These are phyloP conservation scores for Berkeleyomyces rouxiae DNA, from an alignment of 2,329 filamentous ascomycete genomes.

Conservation along the genomic window DNA sequence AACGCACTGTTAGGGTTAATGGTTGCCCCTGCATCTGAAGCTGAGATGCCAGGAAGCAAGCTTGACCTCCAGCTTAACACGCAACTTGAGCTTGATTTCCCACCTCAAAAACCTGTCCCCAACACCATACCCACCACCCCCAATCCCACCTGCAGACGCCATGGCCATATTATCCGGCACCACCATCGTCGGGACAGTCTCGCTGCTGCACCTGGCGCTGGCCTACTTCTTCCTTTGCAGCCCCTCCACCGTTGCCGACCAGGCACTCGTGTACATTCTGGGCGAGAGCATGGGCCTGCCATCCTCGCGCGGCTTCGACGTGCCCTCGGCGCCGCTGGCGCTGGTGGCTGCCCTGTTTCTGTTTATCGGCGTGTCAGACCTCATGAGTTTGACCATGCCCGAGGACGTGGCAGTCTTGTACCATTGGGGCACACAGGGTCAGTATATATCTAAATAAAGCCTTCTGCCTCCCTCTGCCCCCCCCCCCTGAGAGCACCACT, in stretches of 20 bases:
- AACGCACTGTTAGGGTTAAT: background rate
- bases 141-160: conserved; percentile 15
- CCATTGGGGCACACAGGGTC: conserved; percentile 51
- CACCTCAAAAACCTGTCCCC: background rate
- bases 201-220: conserved; percentile 69
- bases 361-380: conserved; percentile 43
- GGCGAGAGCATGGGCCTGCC: conserved; percentile 72
- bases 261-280: conserved; percentile 63
- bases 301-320: conserved; percentile 48
- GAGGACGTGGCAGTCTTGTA: conserved; percentile 47
- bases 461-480: background rate
- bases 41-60: background rate
- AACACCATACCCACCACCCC: background rate
- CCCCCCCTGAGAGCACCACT: background rate
- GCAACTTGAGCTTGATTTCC: background rate
- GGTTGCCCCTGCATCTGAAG: background rate
- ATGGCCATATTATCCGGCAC: conserved; percentile 74
- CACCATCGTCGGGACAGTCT: conserved; percentile 65
- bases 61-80: background rate
- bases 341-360: conserved; percentile 54
- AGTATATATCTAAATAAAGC: conserved; percentile 21
- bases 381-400: conserved; percentile 49
- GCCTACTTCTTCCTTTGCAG: conserved; percentile 69
- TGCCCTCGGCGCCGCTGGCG: conserved; percentile 52
- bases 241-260: conserved; percentile 56